Base-by-base conservation (phyloP, 208 protist genomes). In the Naegleria fowleri region DNA sequence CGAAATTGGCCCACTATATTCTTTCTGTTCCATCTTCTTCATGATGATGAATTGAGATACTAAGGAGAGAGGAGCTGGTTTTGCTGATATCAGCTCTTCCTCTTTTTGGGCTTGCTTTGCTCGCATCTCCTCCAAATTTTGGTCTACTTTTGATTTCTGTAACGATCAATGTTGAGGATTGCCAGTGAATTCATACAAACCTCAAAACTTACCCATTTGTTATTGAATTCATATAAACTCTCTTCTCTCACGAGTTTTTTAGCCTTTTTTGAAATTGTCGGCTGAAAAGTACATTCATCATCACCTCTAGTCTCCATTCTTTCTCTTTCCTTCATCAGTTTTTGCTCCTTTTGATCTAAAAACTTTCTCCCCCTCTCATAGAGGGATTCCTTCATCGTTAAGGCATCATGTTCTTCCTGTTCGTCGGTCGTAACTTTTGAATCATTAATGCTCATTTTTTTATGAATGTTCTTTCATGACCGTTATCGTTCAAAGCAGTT, bases 11-110 rank as follows among this genome's bases (percentile, higher is more conserved):
- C 83, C 83, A 33, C 9, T 29, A 48, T 86, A 86, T 86, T 86
- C 39, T 38, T 86, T 86, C 19, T 86, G 39, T 86, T 86, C 40
- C 38, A 43, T 9, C 41, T 86, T 86, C 83, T 86, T 86, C 25
- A 43, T 16, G 4, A 86, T 48, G 39, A 86, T 86, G 36, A 36
- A 36, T 36, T 79, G 16, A 5, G 67, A 79, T 36, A 79, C 67
- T 0, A 36, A 19, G 36, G 67, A 79, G 7, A 79, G 9, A 36
- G 67, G 67, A 36, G 29, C 7, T 15, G 67, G 16, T 79, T 79
- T 79, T 36, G 67, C 7, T 6, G 6, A n/a, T 19, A 36, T 79
- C n/a, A 9, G 7, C 36, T 79, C 67, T 79, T 79, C 67, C 25
- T 79, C 67, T 36, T 9, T 36, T 9, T 36, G 19, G 0, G n/a